Evolutionary conservation across 2,329 filamentous ascomycete genomes (phyloP), one percentile per base, ranked within the genome.

Genomic region (Podosphaera xanthii): DNA sequence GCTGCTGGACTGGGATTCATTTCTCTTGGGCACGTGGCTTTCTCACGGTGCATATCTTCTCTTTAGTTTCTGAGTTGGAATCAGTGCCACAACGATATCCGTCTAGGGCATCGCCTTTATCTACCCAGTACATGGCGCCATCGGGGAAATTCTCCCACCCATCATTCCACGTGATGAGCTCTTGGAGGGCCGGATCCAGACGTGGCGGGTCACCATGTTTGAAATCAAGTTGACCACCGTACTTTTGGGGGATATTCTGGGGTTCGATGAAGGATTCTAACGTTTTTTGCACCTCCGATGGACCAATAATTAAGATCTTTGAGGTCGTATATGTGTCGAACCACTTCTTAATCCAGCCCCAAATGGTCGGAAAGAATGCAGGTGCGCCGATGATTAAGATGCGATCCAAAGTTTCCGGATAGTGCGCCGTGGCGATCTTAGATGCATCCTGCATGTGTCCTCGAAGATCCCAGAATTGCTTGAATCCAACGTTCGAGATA

Each of bases 391-490:
- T 88, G 67, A 97, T 85, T 68, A 84, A 88, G 70, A 86, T 86
- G 65, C 87, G 79, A 70, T 94, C 91, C 57, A 96, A 74, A 0
- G 90, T 97, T 73, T 97, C 91, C 0, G 91, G 91, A 70, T 96
- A 97, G 72, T 96, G 87, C 4, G 90, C 88, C 2, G 90, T 96
- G 4, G 91, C 91, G 59, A 96, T 76, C 61, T 83, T 80, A 67
- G 85, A 90, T 1, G 90, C 90, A 67, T 89, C 85, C 73, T 96
- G 90, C 89, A 97, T 94, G 71, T 96, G 91, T 33, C 74, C 74
- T 75, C 94, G 92, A 62, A 97, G 72, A 72, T 94, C 94, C 91
- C 91, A 96, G 70, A 96, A 96, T 73, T 94, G 89, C 74, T 87
- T 88, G 70, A 97, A 71, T 4, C 87, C 87, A 34, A 96, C 90